These are phyloP conservation scores for Tritrichomonas foetus DNA, from an alignment of 208 protist species.

Conservation along the genomic window DNA sequence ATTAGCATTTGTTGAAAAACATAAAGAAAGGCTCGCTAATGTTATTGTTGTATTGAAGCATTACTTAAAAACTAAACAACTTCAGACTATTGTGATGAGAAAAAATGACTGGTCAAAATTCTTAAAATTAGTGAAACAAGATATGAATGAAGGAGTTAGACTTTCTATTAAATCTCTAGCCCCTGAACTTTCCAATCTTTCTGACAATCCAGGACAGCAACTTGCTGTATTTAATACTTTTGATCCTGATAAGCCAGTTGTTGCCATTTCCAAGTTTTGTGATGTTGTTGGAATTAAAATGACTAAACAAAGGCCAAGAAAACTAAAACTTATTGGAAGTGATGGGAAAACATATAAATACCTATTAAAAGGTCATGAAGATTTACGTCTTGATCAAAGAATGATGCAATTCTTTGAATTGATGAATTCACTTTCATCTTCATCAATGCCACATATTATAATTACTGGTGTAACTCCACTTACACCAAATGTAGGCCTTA, in stretches of 20 bases:
- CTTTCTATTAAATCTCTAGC: too few species aligned
- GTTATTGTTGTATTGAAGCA: too few species aligned
- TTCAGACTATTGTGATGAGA: too few species aligned
- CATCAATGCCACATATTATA: background rate
- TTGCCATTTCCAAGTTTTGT: background rate
- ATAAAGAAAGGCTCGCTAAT: too few species aligned
- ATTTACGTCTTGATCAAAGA: background rate
- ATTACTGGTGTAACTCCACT: background rate
- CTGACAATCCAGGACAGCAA: too few species aligned
- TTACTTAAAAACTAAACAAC: too few species aligned
- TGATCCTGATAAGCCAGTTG: background rate
- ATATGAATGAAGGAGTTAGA: too few species aligned
- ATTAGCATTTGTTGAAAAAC: too few species aligned
- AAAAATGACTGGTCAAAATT: too few species aligned
- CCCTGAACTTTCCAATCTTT: too few species aligned
- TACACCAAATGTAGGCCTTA: background rate
- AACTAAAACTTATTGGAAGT: background rate
- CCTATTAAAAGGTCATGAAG: conserved; percentile 21
- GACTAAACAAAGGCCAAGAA: background rate
- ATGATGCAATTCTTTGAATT: conserved; percentile 42
- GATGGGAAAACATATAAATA: background rate
- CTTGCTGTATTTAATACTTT: too few species aligned
- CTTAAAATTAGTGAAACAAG: too few species aligned
- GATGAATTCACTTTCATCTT: background rate
- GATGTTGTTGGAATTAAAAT: background rate